A percentile compares a stretch with the other conserved stretches of the same genome.
Evolutionary conservation across 2,329 filamentous ascomycete species (phyloP).

Genomic region (Fusarium papillatum): DNA sequence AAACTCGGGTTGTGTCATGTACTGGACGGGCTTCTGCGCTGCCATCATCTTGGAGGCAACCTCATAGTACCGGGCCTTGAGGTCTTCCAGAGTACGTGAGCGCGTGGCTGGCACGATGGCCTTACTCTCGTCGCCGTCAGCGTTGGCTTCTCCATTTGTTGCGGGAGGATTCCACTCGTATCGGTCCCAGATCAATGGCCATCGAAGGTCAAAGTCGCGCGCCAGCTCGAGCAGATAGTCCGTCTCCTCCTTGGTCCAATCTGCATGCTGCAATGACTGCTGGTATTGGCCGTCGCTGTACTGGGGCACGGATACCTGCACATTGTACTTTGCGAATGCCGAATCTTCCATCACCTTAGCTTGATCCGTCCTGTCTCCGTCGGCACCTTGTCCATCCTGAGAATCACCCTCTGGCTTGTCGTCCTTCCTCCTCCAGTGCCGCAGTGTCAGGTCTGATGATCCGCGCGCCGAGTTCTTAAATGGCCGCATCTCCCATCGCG

Average conservation of each 20-base stretch:
- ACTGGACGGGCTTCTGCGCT: constrained; percentile 82
- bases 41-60: constrained; percentile 88
- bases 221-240: constrained; percentile 87
- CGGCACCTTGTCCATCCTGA: constrained; percentile 46
- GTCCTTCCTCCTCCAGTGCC: constrained; percentile 83
- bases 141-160: constrained; percentile 59
- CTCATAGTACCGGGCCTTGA: constrained; percentile 93
- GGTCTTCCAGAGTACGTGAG: constrained; percentile 83
- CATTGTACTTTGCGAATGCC: constrained; percentile 88
- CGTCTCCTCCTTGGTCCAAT: constrained; percentile 95
- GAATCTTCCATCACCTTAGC: constrained; percentile 65
- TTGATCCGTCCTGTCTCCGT: constrained; percentile 33
- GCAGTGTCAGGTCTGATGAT: constrained; percentile 76
- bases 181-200: constrained; percentile 92
- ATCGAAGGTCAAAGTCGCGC: constrained; percentile 86
- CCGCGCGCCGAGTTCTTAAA: constrained; percentile 85
- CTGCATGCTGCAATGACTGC: constrained; percentile 76
- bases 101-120: constrained; percentile 67
- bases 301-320: constrained; percentile 80
- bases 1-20: constrained; percentile 91
- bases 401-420: constrained; percentile 55
- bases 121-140: constrained; percentile 61
- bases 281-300: constrained; percentile 93
- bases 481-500: constrained; percentile 75
- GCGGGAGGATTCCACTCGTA: constrained; percentile 79